A percentile compares a stretch with the other conserved stretches of the same genome.
phyloP scores from a whole-genome alignment of 208 protist genomes.

The Leishmania major region DNA sequence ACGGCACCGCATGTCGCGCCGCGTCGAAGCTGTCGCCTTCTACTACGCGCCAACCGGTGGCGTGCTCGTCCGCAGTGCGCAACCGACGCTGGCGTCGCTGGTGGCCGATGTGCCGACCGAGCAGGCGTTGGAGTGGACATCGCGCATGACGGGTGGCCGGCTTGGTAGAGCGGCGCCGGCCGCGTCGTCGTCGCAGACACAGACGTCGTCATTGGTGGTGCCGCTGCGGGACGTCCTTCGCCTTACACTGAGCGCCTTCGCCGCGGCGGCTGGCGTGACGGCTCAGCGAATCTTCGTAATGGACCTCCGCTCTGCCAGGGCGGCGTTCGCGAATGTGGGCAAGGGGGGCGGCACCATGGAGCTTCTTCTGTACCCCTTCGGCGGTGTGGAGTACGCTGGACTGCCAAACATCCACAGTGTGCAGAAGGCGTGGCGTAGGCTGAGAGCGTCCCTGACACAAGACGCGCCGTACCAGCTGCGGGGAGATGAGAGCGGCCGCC shows the following conservation, averaged over 20 bases:
- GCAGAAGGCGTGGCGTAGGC: slow-evolving; percentile 27
- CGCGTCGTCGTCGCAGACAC: neutral
- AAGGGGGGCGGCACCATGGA: slow-evolving; percentile 45
- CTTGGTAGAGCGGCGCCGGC: slow-evolving; percentile 4
- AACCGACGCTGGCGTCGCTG: slow-evolving; percentile 52
- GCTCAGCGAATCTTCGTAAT: slow-evolving; percentile 35
- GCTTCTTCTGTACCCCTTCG: slow-evolving; percentile 29
- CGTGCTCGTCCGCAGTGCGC: slow-evolving; percentile 64
- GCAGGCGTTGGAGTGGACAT: slow-evolving; percentile 17
- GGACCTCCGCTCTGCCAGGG: slow-evolving; percentile 42
- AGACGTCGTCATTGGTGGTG: neutral
- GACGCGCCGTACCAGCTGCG: slow-evolving; percentile 24
- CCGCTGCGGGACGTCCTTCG: slow-evolving; percentile 18
- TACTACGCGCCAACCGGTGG: slow-evolving; percentile 45
- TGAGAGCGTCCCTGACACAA: slow-evolving; percentile 34
- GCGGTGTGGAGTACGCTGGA: slow-evolving; percentile 36
- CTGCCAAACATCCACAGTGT: slow-evolving; percentile 59
- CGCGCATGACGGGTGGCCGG: slow-evolving; percentile 14
- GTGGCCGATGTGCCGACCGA: slow-evolving; percentile 19
- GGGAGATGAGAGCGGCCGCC: neutral
- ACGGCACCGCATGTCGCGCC: slow-evolving; percentile 39
- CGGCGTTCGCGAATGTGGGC: slow-evolving; percentile 39
- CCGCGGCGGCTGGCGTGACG: slow-evolving; percentile 15
- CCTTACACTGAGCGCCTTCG: slow-evolving; percentile 26
- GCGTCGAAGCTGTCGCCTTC: slow-evolving; percentile 83